A percentile compares a stretch with the other conserved stretches of the same genome.
Conservation (phyloP, 2,329 filamentous ascomycete genomes). For the Penicillium olsonii region DNA sequence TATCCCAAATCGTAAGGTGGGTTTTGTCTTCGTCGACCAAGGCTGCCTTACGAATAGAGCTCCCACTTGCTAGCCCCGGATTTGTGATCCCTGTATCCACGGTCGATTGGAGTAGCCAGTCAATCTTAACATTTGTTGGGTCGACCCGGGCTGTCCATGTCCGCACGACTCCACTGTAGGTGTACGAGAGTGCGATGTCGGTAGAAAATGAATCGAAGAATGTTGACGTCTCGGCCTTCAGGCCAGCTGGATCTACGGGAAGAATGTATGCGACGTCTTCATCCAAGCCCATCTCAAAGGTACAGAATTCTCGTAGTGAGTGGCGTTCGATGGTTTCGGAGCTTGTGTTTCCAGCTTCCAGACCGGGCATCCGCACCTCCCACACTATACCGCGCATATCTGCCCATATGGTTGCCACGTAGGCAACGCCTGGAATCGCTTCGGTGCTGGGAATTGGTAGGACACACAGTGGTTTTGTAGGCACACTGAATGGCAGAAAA, state of each 20-base stretch:
- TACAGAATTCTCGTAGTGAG: slow-evolving; percentile 66
- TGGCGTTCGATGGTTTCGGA: slow-evolving; percentile 37
- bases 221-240: slow-evolving; percentile 68
- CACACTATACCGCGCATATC: slow-evolving; percentile 78
- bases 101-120: slow-evolving; percentile 80
- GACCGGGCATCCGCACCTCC: slow-evolving; percentile 67
- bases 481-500: slow-evolving; percentile 58
- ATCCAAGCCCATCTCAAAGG: slow-evolving; percentile 64
- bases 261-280: slow-evolving; percentile 63
- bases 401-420: slow-evolving; percentile 81
- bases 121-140: slow-evolving; percentile 58
- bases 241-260: slow-evolving; percentile 83
- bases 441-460: slow-evolving; percentile 67
- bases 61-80: slow-evolving; percentile 79
- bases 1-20: slow-evolving; percentile 87
- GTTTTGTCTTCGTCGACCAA: slow-evolving; percentile 74
- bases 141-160: slow-evolving; percentile 85
- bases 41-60: slow-evolving; percentile 82
- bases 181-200: slow-evolving; percentile 85
- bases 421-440: slow-evolving; percentile 57
- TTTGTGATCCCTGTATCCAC: slow-evolving; percentile 75
- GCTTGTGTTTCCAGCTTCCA: slow-evolving; percentile 26
- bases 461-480: slow-evolving; percentile 76
- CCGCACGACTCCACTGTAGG: slow-evolving; percentile 69
- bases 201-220: slow-evolving; percentile 84